A percentile compares a stretch with the other conserved stretches of the same genome.
phyloP scores from a whole-genome alignment of 1,284 basidiomycete species.

The Chalciporus sp. region DNA sequence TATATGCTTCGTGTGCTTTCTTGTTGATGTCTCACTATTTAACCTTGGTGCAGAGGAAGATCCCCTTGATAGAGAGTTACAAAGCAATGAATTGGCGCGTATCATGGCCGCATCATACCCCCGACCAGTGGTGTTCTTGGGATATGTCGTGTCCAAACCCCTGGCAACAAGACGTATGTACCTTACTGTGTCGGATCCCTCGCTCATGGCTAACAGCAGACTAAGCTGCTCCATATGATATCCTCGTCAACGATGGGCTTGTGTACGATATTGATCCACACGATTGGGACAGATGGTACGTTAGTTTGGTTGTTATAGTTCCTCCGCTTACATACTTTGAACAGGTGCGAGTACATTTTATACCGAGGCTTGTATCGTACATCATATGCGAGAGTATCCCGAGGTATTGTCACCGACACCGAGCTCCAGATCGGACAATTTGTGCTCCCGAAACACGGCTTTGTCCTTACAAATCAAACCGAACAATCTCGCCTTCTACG shows the following conservation, averaged over 20 bases:
- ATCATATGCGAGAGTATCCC: slow-evolving; percentile 71
- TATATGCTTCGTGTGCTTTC: not conserved
- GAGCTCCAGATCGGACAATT: slow-evolving; percentile 84
- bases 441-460: slow-evolving; percentile 63
- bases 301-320: not conserved
- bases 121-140: slow-evolving; percentile 83
- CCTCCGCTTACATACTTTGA: not conserved
- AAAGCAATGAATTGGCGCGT: slow-evolving; percentile 80
- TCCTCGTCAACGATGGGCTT: slow-evolving; percentile 72
- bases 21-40: not conserved
- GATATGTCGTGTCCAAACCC: slow-evolving; percentile 84
- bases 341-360: slow-evolving; percentile 87
- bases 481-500: slow-evolving; percentile 67
- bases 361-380: slow-evolving; percentile 84
- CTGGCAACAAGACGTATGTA: slow-evolving; percentile 67
- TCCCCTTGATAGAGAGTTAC: slow-evolving; percentile 84
- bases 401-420: slow-evolving; percentile 74
- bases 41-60: slow-evolving; percentile 67
- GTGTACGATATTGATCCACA: slow-evolving; percentile 77
- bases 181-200: not conserved
- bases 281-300: slow-evolving; percentile 73
- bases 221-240: slow-evolving; percentile 81
- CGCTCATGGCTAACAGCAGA: slow-evolving; percentile 14
- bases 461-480: slow-evolving; percentile 58
- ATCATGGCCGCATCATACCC: slow-evolving; percentile 79